Conservation (phyloP, 495 filamentous ascomycete species). For the Viridothelium virens region DNA sequence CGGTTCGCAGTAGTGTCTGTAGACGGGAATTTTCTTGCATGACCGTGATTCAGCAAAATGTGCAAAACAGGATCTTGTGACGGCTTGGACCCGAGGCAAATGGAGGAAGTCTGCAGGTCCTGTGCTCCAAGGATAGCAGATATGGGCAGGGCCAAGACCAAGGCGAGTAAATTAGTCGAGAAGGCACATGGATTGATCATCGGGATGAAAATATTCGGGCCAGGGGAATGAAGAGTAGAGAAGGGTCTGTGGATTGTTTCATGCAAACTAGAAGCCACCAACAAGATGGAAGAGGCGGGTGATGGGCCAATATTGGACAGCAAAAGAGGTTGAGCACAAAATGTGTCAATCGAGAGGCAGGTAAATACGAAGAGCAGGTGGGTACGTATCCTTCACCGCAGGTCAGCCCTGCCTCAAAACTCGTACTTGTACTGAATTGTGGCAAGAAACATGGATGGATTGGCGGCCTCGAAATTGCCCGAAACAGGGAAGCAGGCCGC, state of each 20-base stretch:
- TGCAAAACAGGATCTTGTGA: not conserved
- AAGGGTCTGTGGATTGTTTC: not conserved
- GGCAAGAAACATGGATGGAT: conserved; percentile 1
- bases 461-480: not conserved
- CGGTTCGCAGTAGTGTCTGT: not conserved
- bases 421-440: not conserved
- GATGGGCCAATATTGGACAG: not conserved
- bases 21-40: not conserved
- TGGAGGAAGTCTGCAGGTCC: not conserved
- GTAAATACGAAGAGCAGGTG: not conserved
- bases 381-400: not conserved
- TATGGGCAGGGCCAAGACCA: not conserved
- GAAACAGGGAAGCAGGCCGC: conserved; percentile 9
- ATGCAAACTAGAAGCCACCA: conserved; percentile 1
- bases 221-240: not conserved
- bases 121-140: not conserved
- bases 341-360: not conserved
- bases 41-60: not conserved
- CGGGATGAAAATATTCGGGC: not conserved
- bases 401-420: not conserved
- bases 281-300: not conserved
- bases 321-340: not conserved
- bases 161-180: not conserved
- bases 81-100: not conserved
- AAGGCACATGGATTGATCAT: not conserved